Base-by-base conservation (phyloP, 2,329 filamentous ascomycete genomes). In the Neonectria magnoliae region DNA sequence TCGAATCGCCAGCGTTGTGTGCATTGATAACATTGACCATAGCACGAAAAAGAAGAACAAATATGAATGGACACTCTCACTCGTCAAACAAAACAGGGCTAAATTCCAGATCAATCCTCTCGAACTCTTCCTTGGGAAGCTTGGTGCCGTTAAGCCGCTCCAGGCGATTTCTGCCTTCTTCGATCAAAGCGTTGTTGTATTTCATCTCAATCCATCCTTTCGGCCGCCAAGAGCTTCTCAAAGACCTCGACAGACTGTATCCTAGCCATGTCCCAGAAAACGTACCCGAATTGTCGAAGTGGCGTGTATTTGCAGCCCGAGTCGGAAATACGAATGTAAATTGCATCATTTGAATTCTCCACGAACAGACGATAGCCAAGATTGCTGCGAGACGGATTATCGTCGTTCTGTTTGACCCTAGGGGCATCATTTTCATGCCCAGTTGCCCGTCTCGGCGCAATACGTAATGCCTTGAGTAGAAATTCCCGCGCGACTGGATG, bases 261-360 rank as follows among this genome's bases (percentile, higher is more conserved):
- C 41, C 55, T 50, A 20, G 5, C 14, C 7, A 10, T 27, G 27
- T 60, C 48, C 57, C 25, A 60, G 18, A 60, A 60, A 5, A 60
- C 48, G n/a, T 53, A 60, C 18, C 57, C 57, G 0, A 60, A n/a
- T 3, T 53, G 48, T 22, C 45, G 45, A 7, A 51, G n/a, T n/a
- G 13, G 3, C 1, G 25, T n/a, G 27, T 25, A 53, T 3, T 10
- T 4, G 14, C 8, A 31, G n/a, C 25, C 18, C 25, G 38, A n/a
- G 22, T 13, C 27, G 9, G 11, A n/a, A 33, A 42, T 22, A 27
- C 5, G 1, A 14, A 41, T 25, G 51, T 41, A 42, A n/a, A 8
- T 2, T 41, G 1, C 20, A 38, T 7, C 16, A 11, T 38, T 13
- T 31, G 36, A n/a, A 3, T 13, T 14, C 6, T 52, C 6, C 7